Evolutionary conservation across 1,284 basidiomycete species (phyloP), one percentile per base, ranked within the genome.

Genomic region (Trametes sp.): DNA sequence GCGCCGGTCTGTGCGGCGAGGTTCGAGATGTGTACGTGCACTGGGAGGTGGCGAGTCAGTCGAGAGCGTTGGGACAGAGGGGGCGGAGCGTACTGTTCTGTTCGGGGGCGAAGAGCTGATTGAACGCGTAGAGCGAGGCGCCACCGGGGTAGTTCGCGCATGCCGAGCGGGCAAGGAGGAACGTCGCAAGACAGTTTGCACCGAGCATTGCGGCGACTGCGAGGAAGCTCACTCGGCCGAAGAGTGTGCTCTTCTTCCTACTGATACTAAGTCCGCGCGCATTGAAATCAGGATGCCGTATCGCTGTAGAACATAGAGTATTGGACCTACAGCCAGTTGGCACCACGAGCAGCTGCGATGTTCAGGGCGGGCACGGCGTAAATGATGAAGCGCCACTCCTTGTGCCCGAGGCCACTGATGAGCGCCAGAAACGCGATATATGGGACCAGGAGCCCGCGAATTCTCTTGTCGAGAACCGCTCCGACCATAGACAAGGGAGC

Each of bases 341-440:
- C 81, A 1, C 87, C 89, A 19, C 88, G 75, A 0, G 95, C 90
- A 0, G 92, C 93, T 1, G 91, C 84, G 4, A 95, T 78, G 70
- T 98, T 98, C 75, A 95, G 81, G 0, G 88, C 72, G 0, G 97
- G 96, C 0, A 98, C 84, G 13, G 88, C 83, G 72, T 98, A 98
- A 7, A 96, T 84, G 63, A 98, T 82, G 76, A 99, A 99, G 4
- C 97, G 86, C 96, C 97, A 98, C 77, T 99, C 98, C 73, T 96
- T 96, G 76, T 96, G 94, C 0, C 86, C 90, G 0, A 98, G 80
- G 21, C 75, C 78, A 71, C 94, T 96, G 70, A 99, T 85, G 0
- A 90, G 74, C 0, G 69, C 76, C 0, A 96, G 73, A 71, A 94
- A 93, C 0, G 74, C 66, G 0, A 88, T 29, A 0, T 84, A 76